Evolutionary conservation across 805 yeast genomes (phyloP).

Genomic region (Yamadazyma takamatsuzukensis): DNA sequence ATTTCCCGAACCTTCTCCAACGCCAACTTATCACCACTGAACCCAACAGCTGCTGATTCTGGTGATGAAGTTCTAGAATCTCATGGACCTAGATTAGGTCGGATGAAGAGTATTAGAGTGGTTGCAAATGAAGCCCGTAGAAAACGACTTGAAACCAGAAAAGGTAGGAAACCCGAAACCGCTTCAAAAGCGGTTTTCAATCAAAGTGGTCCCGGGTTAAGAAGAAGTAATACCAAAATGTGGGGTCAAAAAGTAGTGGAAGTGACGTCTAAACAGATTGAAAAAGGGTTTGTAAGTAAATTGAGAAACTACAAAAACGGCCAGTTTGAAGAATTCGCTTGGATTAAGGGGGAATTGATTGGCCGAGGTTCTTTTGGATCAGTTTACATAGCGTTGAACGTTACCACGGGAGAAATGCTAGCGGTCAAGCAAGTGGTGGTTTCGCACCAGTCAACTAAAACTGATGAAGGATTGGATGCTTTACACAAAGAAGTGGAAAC

Average conservation of each 20-base stretch:
- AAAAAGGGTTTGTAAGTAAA: conserved; percentile 62
- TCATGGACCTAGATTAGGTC: conserved; percentile 37
- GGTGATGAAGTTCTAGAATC: conserved; percentile 34
- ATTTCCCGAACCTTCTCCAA: conserved; percentile 43
- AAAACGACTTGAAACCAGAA: conserved; percentile 28
- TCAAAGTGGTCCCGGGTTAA: conserved; percentile 26
- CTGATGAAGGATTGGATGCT: conserved; percentile 70
- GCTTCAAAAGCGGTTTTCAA: too few species aligned
- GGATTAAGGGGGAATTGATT: conserved; percentile 96
- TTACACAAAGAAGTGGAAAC: conserved; percentile 88
- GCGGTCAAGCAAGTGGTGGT: conserved; percentile 94
- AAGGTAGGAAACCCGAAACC: too few species aligned
- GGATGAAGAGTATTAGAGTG: conserved; percentile 88
- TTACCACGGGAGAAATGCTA: conserved; percentile 97
- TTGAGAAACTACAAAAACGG: conserved; percentile 60
- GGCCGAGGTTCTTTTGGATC: conserved; percentile 97
- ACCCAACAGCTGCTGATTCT: conserved; percentile 16
- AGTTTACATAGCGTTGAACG: conserved; percentile 86
- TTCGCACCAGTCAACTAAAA: conserved; percentile 33
- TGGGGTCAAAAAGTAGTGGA: conserved; percentile 97
- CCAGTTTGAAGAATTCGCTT: conserved; percentile 79
- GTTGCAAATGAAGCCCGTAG: conserved; percentile 84
- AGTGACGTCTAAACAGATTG: conserved; percentile 69
- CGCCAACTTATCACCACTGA: conserved; percentile 36
- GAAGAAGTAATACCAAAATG: conserved; percentile 83